Percentiles rank a stretch among this genome's conserved stretches.
phyloP scores from a whole-genome alignment of 345 rosid genomes.

The Bruguiera parviflora region DNA sequence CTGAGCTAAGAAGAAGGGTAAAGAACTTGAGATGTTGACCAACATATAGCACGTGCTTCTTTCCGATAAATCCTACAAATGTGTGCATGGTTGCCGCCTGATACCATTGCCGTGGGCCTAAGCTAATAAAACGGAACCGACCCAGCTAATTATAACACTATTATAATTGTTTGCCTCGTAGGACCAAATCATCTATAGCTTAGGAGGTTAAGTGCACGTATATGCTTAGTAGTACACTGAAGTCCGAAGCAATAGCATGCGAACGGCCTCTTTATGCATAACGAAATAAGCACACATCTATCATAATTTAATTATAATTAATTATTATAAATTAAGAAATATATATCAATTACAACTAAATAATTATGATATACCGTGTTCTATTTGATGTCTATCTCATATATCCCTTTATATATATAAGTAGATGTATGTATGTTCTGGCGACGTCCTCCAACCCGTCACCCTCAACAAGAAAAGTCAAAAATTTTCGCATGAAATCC shows the following conservation, averaged over 20 bases:
- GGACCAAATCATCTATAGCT: slow-evolving; percentile 8
- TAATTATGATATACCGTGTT: too few species aligned
- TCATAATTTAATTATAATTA: too few species aligned
- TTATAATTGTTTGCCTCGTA: neutral
- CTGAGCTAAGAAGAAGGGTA: too few species aligned
- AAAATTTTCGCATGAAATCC: too few species aligned
- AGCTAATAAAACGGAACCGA: slow-evolving; percentile 11
- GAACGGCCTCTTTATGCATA: neutral
- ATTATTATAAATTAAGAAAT: too few species aligned
- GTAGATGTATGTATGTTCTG: slow-evolving; percentile 3
- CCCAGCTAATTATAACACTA: slow-evolving; percentile 1
- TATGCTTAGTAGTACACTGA: neutral
- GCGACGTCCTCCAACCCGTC: neutral
- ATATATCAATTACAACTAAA: too few species aligned
- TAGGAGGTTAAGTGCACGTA: slow-evolving; percentile 24
- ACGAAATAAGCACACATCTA: too few species aligned
- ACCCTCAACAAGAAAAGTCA: neutral
- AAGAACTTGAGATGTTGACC: neutral
- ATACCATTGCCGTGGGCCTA: neutral
- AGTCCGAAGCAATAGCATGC: slow-evolving; percentile 6
- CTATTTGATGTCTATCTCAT: too few species aligned
- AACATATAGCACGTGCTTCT: slow-evolving; percentile 3
- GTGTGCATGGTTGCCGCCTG: too few species aligned
- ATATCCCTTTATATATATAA: too few species aligned
- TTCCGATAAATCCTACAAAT: neutral